A percentile compares a stretch with the other conserved stretches of the same genome.
Conservation (phyloP, 2,329 filamentous ascomycete species). For the Exserohilum rostratum region DNA sequence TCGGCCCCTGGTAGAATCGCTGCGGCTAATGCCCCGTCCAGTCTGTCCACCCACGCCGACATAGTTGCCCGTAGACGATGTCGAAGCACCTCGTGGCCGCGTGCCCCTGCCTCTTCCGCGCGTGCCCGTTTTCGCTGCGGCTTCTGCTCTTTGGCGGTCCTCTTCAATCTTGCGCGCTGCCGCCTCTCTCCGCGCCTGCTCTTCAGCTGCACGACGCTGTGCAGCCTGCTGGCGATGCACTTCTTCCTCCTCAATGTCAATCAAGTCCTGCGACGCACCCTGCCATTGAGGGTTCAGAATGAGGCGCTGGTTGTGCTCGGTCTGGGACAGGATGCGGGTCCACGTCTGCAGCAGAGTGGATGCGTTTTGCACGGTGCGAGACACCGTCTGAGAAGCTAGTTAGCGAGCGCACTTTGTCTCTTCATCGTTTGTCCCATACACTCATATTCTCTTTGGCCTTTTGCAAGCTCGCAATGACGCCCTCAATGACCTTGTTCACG, state of each 20-base stretch:
- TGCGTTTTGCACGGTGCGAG: conserved; percentile 82
- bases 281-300: conserved; percentile 89
- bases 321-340: conserved; percentile 94
- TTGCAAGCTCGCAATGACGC: conserved; percentile 72
- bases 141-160: conserved; percentile 64
- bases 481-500: conserved; percentile 87
- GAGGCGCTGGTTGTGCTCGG: conserved; percentile 93
- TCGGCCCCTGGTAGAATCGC: conserved; percentile 52
- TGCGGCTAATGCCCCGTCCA: conserved; percentile 57
- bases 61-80: conserved; percentile 47
- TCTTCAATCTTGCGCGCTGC: conserved; percentile 61
- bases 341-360: conserved; percentile 91
- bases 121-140: conserved; percentile 53
- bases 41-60: conserved; percentile 52
- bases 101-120: conserved; percentile 46
- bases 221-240: conserved; percentile 74
- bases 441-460: conserved; percentile 79
- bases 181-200: conserved; percentile 77
- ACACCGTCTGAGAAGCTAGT: conserved; percentile 68
- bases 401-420: conserved; percentile 6
- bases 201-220: conserved; percentile 76
- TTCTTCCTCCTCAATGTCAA: conserved; percentile 84
- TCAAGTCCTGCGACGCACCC: conserved; percentile 78
- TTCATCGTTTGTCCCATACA: conserved; percentile 53
- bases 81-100: conserved; percentile 39